Percentiles rank a stretch among this genome's conserved stretches.
These are phyloP conservation scores for Pilobolus umbonatus DNA, from an alignment of 192 early-diverging fungal species.

Conservation along the genomic window DNA sequence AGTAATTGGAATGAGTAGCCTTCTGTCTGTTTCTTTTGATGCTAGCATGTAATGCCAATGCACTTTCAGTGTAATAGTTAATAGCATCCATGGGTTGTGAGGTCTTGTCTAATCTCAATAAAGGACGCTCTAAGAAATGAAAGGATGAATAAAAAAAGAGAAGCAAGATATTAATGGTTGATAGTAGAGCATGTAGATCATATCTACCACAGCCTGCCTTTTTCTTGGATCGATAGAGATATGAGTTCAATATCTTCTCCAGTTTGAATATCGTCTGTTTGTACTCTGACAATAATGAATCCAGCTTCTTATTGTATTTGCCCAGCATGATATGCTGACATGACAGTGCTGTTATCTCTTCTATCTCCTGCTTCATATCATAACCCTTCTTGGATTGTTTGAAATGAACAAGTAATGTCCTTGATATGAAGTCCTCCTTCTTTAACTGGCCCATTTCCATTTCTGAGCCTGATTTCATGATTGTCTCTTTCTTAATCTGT, in stretches of 20 bases:
- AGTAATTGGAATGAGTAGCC: neutral
- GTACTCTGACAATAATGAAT: neutral
- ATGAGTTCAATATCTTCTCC: conserved; percentile 1
- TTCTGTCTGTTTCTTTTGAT: conserved; percentile 43
- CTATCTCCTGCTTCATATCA: neutral
- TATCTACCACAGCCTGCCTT: too few species aligned
- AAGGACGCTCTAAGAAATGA: conserved; percentile 8
- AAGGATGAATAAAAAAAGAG: neutral
- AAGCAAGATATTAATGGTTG: neutral
- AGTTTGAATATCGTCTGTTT: neutral
- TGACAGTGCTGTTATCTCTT: neutral
- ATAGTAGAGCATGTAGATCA: conserved; percentile 1
- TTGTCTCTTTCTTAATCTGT: neutral
- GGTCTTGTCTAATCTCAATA: conserved; percentile 22
- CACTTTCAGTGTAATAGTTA: conserved; percentile 61
- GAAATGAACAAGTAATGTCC: conserved; percentile 6
- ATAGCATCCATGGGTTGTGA: conserved; percentile 60
- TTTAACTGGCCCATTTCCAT: neutral
- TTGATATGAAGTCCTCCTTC: conserved; percentile 1
- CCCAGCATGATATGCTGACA: neutral
- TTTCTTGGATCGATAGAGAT: too few species aligned
- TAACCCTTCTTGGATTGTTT: neutral
- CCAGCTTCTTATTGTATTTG: neutral
- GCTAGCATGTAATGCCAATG: conserved; percentile 19
- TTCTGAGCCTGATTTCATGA: too few species aligned